A percentile compares a stretch with the other conserved stretches of the same genome.
Conservation (phyloP, 805 yeast species). For the Ogataea degrootiae region DNA sequence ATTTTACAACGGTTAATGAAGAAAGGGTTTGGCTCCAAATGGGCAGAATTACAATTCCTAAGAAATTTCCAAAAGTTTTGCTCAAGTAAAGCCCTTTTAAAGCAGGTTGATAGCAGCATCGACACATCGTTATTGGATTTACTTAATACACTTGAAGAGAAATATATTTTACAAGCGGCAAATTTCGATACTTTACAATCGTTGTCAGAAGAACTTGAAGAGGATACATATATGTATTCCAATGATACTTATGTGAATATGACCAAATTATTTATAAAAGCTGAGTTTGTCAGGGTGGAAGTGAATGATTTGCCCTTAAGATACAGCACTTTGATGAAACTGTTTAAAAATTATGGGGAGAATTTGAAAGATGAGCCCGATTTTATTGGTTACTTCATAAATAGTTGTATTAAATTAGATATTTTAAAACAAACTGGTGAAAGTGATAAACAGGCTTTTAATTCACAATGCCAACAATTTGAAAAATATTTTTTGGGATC, state of each 20-base stretch:
- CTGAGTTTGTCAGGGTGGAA: background rate
- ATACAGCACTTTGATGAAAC: background rate
- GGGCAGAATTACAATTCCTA: constrained; percentile 12
- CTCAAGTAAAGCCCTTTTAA: constrained; percentile 3
- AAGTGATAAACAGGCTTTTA: too few species aligned
- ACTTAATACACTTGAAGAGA: constrained; percentile 1
- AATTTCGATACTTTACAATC: background rate
- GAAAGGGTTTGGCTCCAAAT: constrained; percentile 3
- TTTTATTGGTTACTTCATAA: background rate
- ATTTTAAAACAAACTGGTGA: too few species aligned
- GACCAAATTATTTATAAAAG: background rate
- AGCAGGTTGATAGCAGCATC: constrained; percentile 4
- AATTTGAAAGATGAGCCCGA: background rate
- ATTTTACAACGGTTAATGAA: constrained; percentile 4
- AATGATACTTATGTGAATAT: background rate
- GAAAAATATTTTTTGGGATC: too few species aligned
- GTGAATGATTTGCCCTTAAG: background rate
- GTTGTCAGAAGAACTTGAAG: background rate
- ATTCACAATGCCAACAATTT: too few species aligned
- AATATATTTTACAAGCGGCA: too few species aligned
- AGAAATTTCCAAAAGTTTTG: constrained; percentile 2
- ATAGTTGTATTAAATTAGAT: background rate
- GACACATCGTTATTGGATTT: constrained; percentile 2
- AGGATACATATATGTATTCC: background rate
- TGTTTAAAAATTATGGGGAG: background rate